Percentiles rank a stretch among this genome's conserved stretches.
These are phyloP conservation scores for Diaporthe ilicicola DNA, from an alignment of 2,329 filamentous ascomycete genomes.

Conservation along the genomic window DNA sequence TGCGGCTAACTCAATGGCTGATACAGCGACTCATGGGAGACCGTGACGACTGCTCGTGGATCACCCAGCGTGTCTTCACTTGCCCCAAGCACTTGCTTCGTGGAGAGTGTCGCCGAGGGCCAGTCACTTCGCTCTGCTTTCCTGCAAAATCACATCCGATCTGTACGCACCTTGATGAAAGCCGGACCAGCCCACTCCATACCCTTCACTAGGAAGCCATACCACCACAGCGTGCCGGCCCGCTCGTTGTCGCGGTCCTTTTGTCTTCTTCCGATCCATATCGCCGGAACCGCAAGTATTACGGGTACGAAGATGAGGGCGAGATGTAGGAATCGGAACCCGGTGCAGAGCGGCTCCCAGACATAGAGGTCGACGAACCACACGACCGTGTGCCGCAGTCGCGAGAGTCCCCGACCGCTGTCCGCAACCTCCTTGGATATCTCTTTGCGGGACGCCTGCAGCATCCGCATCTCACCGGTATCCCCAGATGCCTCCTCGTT, in stretches of 20 bases:
- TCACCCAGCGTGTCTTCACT: not conserved
- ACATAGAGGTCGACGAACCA: constrained; percentile 76
- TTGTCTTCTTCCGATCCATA: constrained; percentile 78
- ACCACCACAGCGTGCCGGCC: constrained; percentile 92
- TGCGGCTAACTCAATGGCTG: not conserved
- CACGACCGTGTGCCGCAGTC: constrained; percentile 66
- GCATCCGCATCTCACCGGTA: constrained; percentile 87
- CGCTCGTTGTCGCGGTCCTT: constrained; percentile 76
- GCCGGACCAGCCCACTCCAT: constrained; percentile 96
- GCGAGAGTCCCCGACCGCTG: constrained; percentile 66
- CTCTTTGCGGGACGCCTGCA: constrained; percentile 81
- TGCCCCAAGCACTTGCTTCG: not conserved
- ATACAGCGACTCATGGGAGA: not conserved
- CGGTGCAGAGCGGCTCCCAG: constrained; percentile 88
- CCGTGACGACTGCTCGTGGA: not conserved
- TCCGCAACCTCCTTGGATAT: constrained; percentile 74
- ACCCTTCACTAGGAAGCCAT: constrained; percentile 81
- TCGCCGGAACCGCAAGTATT: constrained; percentile 77
- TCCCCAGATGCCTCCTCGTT: constrained; percentile 62
- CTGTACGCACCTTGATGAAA: constrained; percentile 83
- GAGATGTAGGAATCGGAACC: constrained; percentile 86
- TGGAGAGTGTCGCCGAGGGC: no score
- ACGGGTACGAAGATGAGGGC: constrained; percentile 92
- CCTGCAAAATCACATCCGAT: not conserved
- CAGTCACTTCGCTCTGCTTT: not conserved